phyloP scores from a whole-genome alignment of 2,329 filamentous ascomycete genomes.

The Botryotinia globosa region DNA sequence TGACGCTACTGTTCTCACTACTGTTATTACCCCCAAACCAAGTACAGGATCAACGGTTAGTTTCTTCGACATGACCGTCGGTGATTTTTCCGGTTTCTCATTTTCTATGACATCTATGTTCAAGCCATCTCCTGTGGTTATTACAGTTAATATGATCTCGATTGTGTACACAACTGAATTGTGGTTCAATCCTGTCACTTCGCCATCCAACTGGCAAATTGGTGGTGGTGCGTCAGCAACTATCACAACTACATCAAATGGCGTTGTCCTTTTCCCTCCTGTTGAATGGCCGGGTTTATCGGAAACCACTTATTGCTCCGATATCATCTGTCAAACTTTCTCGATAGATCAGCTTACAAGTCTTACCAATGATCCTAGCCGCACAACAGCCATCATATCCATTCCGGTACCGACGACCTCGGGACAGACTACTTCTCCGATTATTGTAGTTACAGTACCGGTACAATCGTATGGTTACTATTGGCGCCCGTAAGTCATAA shows the following conservation, averaged over 20 bases:
- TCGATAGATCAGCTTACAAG: neutral
- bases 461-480: neutral
- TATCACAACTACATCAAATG: neutral
- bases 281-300: neutral
- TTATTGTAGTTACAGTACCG: neutral
- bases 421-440: neutral
- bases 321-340: neutral
- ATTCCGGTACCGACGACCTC: neutral
- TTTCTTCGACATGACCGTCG: neutral
- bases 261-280: neutral
- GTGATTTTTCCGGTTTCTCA: neutral
- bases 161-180: conserved; percentile 2
- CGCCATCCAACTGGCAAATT: neutral
- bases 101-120: conserved; percentile 6
- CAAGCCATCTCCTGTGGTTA: neutral
- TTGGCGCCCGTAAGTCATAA: neutral
- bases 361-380: neutral
- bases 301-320: neutral
- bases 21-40: neutral
- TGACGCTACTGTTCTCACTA: neutral
- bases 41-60: neutral
- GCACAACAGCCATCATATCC: neutral
- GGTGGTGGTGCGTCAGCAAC: neutral
- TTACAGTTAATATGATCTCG: conserved; percentile 5
- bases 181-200: neutral